Evolutionary conservation across 2,329 filamentous ascomycete species (phyloP).

Genomic region (Thelonectria olida): DNA sequence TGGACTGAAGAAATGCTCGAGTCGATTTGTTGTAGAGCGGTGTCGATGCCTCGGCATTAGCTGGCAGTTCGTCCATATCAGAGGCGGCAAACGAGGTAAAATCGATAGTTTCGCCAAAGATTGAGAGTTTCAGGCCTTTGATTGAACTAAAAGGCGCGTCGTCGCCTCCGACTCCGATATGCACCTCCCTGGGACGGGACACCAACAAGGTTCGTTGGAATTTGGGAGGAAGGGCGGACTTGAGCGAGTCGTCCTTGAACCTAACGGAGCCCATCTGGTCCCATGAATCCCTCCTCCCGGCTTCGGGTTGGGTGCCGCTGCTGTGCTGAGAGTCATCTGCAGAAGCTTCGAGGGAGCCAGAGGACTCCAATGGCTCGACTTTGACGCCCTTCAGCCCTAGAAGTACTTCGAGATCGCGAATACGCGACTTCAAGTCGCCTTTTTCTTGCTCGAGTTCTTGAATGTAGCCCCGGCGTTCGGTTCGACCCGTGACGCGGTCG

Average conservation of each 20-base stretch:
- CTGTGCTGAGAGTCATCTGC: no score
- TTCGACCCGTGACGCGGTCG: constrained; percentile 85
- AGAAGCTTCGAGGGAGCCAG: no score
- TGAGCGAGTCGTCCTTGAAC: no score
- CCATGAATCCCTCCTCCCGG: no score
- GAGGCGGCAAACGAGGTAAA: constrained; percentile 75
- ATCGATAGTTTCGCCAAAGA: constrained; percentile 83
- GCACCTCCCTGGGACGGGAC: no score
- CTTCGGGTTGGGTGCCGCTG: no score
- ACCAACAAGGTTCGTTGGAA: no score
- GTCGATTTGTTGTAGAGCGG: constrained; percentile 77
- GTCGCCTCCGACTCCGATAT: constrained; percentile 71
- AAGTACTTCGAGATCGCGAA: constrained; percentile 74
- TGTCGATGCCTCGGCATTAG: constrained; percentile 49
- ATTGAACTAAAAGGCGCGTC: constrained; percentile 76
- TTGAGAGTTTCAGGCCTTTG: constrained; percentile 78
- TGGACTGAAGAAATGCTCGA: constrained; percentile 73
- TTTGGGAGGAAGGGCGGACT: no score
- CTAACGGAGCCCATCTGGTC: no score
- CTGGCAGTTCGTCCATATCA: constrained; percentile 67
- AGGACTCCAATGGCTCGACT: no score
- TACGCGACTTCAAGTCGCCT: constrained; percentile 70
- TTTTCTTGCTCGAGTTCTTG: constrained; percentile 80
- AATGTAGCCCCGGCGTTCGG: constrained; percentile 80
- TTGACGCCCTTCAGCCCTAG: constrained; percentile 69